Evolutionary conservation across 2,329 filamentous ascomycete species (phyloP), one percentile per base, ranked within the genome.

Genomic region (Alternaria sp.): DNA sequence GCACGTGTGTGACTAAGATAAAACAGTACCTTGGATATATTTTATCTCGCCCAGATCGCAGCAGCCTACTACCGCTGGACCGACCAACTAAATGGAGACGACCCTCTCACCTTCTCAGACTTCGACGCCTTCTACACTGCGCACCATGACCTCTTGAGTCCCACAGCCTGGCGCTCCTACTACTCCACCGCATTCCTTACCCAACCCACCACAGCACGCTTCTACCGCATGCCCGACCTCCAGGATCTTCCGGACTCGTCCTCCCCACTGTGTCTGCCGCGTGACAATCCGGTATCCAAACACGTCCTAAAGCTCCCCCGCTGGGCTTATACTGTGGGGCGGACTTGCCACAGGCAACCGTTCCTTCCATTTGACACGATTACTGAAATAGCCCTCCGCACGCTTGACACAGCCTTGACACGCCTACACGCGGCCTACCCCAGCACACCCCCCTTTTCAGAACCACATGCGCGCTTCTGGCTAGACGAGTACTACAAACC

Each of bases 31-130:
- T 56, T 56, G 6, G 25, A 56, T 56, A 56, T 45, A 46, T 56
- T 56, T 56, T 56, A 56, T 46, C 53, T 56, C 53, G 53, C 53
- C 40, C 40, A 56, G 53, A 56, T 56, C 17, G 40, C 40, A 56
- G 53, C 53, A 56, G 53, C 53, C 53, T 56, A 56, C 53, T 56
- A 56, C 53, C 53, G n/a, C 43, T 56, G 40, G 53, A 56, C 40
- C 36, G 17, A 17, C 40, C 40, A 56, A 30, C 40, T 56, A 56
- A 46, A 56, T 46, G 25, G 53, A 15, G 40, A 46, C 40, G 40
- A 56, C 26, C 26, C 40, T 17, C 46, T 49, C 25, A 49, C 46
- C 46, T 49, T 49, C 25, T 49, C 46, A 28, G 46, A 49, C 46
- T 28, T 49, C 23, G 46, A 28, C 46, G 46, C 25, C 25, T 49